phyloP scores from a whole-genome alignment of 2,329 filamentous ascomycete genomes.

The Colletotrichum acutatum region DNA sequence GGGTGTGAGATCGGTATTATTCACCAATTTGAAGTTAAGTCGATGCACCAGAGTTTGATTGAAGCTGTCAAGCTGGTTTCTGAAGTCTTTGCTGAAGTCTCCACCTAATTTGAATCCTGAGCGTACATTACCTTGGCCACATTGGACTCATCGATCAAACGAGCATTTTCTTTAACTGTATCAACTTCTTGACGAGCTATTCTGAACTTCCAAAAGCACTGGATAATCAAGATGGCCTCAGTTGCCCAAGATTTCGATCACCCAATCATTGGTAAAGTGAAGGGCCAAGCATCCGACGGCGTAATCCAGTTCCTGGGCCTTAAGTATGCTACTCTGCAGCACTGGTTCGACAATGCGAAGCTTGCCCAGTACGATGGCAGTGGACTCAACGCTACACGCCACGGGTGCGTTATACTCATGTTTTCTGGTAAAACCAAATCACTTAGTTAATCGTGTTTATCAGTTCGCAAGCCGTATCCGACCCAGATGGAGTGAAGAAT shows the following conservation, averaged over 20 bases:
- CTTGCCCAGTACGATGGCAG: constrained; percentile 21
- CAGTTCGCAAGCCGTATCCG: constrained; percentile 51
- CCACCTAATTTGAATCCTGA: background rate
- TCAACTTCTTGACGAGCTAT: background rate
- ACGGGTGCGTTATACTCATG: constrained; percentile 43
- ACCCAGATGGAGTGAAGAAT: constrained; percentile 51
- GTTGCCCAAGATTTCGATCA: background rate
- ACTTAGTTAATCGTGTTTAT: background rate
- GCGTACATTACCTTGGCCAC: background rate
- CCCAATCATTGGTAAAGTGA: constrained; percentile 18
- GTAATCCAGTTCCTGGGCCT: constrained; percentile 40
- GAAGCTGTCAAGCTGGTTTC: background rate
- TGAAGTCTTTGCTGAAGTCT: background rate
- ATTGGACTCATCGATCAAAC: background rate
- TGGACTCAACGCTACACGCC: constrained; percentile 44
- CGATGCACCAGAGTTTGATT: background rate
- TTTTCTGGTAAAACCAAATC: background rate
- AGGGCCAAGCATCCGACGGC: background rate
- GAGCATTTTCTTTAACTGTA: background rate
- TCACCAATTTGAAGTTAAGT: background rate
- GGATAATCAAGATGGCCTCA: background rate
- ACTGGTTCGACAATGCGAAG: constrained; percentile 36
- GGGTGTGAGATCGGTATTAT: background rate
- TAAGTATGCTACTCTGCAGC: constrained; percentile 37
- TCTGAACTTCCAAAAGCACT: background rate